phyloP scores from a whole-genome alignment of 371 early-diverging fungal species.

The Rozella allomycis region DNA sequence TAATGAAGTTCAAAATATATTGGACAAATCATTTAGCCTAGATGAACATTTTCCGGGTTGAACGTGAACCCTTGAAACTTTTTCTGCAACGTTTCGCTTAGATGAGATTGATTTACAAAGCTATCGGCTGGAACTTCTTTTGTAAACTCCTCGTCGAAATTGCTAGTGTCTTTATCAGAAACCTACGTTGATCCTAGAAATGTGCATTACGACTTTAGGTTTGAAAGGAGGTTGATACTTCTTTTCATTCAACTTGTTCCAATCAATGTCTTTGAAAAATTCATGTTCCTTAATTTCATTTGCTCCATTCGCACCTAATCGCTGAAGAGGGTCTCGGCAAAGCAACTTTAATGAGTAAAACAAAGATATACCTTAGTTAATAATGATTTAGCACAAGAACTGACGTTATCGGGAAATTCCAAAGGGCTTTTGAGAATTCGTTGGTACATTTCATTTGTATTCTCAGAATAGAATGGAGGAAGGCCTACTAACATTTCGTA shows the following conservation, averaged over 20 bases:
- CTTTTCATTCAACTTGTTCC: slow-evolving; percentile 56
- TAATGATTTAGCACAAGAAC: slow-evolving; percentile 39
- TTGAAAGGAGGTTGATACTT: slow-evolving; percentile 83
- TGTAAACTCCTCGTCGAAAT: slow-evolving; percentile 58
- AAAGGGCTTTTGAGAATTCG: slow-evolving; percentile 68
- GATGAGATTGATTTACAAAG: slow-evolving; percentile 40
- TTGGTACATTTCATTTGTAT: slow-evolving; percentile 83
- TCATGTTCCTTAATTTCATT: slow-evolving; percentile 70
- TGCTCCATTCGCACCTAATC: slow-evolving; percentile 65
- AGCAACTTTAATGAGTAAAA: slow-evolving; percentile 16
- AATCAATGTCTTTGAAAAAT: slow-evolving; percentile 83
- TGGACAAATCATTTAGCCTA: no score
- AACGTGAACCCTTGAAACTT: slow-evolving; percentile 76
- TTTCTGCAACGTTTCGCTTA: slow-evolving; percentile 71
- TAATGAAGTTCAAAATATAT: no score
- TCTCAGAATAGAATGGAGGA: slow-evolving; percentile 88
- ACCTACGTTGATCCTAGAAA: slow-evolving; percentile 7
- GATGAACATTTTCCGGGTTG: no score
- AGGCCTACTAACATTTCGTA: slow-evolving; percentile 82
- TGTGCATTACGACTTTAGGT: slow-evolving; percentile 45
- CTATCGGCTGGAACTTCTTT: slow-evolving; percentile 16
- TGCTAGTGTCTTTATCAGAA: slow-evolving; percentile 50
- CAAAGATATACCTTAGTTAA: slow-evolving; percentile 35
- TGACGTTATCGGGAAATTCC: slow-evolving; percentile 59
- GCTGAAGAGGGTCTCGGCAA: slow-evolving; percentile 54